Conservation (phyloP, 2,329 filamentous ascomycete genomes). For the Xylariaceae sp. region DNA sequence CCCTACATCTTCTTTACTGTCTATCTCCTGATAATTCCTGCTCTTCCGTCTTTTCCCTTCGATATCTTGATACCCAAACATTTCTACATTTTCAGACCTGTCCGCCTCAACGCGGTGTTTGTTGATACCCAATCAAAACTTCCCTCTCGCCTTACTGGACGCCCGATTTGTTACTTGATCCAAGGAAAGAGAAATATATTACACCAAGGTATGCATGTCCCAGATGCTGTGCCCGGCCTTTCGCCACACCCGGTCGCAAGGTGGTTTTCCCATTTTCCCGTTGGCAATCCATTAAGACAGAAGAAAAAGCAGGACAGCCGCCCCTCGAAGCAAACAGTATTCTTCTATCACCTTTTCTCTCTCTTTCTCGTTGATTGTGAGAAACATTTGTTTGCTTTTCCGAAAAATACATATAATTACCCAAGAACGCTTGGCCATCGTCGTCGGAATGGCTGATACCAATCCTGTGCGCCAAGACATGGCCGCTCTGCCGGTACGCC, state of each 20-base stretch:
- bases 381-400: too few relatives aligned
- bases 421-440: too few relatives aligned
- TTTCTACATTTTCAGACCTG: conserved; percentile 11
- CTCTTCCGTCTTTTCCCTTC: not conserved
- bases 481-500: conserved; percentile 13
- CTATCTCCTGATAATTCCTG: too few relatives aligned
- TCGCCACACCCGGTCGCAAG: conserved; percentile 12
- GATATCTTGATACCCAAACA: not conserved
- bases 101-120: conserved; percentile 9
- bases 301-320: conserved; percentile 2
- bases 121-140: conserved; percentile 20
- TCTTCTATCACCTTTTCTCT: conserved; percentile 1
- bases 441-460: conserved; percentile 23
- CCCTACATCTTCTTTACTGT: too few relatives aligned
- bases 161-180: conserved; percentile 18
- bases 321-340: not conserved
- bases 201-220: conserved; percentile 23
- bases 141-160: conserved; percentile 14
- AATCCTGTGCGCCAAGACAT: conserved; percentile 15
- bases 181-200: conserved; percentile 3
- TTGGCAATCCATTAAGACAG: too few relatives aligned
- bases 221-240: conserved; percentile 13
- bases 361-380: too few relatives aligned
- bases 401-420: too few relatives aligned
- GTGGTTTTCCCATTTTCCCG: too few relatives aligned